Percentiles rank a stretch among this genome's conserved stretches.
Evolutionary conservation across 2,329 filamentous ascomycete species (phyloP).

Genomic region (Pseudovirgaria hyperparasitica): DNA sequence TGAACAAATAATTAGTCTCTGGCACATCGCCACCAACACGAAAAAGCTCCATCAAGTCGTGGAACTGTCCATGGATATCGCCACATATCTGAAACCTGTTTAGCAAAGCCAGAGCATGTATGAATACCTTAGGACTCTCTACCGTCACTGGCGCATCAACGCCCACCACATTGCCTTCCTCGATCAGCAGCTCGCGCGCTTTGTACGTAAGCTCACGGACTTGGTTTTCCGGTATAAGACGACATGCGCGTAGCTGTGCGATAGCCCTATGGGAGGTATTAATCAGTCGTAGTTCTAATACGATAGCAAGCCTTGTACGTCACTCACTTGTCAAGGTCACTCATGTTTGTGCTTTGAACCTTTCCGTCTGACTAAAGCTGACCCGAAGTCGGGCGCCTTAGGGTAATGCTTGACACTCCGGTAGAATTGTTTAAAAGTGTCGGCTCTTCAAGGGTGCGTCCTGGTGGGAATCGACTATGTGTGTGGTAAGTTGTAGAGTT

Average conservation of each 20-base stretch:
- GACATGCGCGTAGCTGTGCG: slow-evolving; percentile 86
- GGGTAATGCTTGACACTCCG: too few relatives aligned
- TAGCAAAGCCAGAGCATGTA: slow-evolving; percentile 5
- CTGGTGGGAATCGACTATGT: too few relatives aligned
- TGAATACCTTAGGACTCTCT: slow-evolving; percentile 22
- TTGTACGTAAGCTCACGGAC: slow-evolving; percentile 97
- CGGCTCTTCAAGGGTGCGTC: too few relatives aligned
- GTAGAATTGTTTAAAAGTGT: too few relatives aligned
- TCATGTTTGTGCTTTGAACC: too few relatives aligned
- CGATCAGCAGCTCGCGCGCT: slow-evolving; percentile 86
- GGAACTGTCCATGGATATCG: slow-evolving; percentile 94
- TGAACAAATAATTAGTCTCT: slow-evolving; percentile 94
- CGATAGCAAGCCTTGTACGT: too few relatives aligned
- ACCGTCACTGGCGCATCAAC: slow-evolving; percentile 91
- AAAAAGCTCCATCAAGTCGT: slow-evolving; percentile 94
- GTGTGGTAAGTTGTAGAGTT: too few relatives aligned
- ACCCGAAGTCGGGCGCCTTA: too few relatives aligned
- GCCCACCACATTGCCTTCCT: slow-evolving; percentile 93
- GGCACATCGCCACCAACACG: slow-evolving; percentile 86
- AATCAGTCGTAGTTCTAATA: slow-evolving; percentile 9
- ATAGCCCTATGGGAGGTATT: slow-evolving; percentile 55
- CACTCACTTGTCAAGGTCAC: slow-evolving; percentile 78
- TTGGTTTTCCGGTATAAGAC: slow-evolving; percentile 87
- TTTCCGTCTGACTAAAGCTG: too few relatives aligned
- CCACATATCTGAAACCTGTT: slow-evolving; percentile 60